Evolutionary conservation across 768 basidiomycete species (phyloP), one percentile per base, ranked within the genome.

Genomic region (Phylloporus sp.): DNA sequence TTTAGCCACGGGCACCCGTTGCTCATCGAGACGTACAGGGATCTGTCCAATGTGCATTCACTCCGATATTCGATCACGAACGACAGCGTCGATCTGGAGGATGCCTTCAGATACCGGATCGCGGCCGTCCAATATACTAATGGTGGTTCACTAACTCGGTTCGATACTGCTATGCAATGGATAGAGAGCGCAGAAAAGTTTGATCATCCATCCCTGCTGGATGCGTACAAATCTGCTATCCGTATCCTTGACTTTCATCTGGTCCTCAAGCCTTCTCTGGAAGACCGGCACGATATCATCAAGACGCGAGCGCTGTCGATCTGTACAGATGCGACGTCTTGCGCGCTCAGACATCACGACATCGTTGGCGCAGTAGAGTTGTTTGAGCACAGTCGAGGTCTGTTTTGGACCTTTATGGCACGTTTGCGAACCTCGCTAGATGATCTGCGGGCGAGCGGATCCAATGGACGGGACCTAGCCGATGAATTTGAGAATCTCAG

Each of bases 361-460:
- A 47, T 57, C 13, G 50, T 65, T 6, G 59, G 49, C 18, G 68
- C 64, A n/a, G 58, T 74, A 27, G 70, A 73, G 53, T 63, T 72
- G 62, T 60, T 75, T 9, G 68, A 68, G 48, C 67, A 67, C 20
- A 66, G 68, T 35, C 53, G 62, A 18, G 52, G 54, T 15, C 10
- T 68, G 11, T 56, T 68, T 24, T 69, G 67, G 67, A 53, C 53
- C 2, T 55, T 58, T 7, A 38, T 64, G 46, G 49, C 49, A 9
- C 62, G 61, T 26, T 56, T 63, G 29, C 53, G 68, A 22, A 66
- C 60, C 0, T 54, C 61, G 13, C 53, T 69, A 1, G 66, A 70
- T 16, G 49, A 58, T 2, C 39, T 70, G 29, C 60, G 58, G 18
- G 47, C 45, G 6, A 48, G 42, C 5, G 53, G 58, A 24, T 26